Base-by-base conservation (phyloP, 176 grass and related monocot genomes). In the Rhynchospora pubera region DNA sequence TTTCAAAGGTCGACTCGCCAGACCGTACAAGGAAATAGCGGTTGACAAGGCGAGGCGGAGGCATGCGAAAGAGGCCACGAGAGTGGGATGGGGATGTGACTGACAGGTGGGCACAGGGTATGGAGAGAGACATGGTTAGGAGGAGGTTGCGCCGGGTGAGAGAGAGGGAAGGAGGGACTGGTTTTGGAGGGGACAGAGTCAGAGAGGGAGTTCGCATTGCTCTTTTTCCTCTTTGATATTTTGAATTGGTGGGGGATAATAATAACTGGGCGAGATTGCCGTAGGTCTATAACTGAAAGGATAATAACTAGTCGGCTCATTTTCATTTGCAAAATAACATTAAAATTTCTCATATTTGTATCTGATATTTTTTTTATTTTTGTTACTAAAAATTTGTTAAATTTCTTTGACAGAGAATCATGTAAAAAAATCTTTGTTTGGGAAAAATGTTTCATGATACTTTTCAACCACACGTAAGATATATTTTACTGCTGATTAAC, bases 21-120 rank as follows among this genome's bases (percentile, higher is more conserved):
- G 94, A 86, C 59, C 94, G 92, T 62, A 97, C 92, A 53, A 97
- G 90, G 87, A 89, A 97, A 83, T 97, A 97, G 65, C 92, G 94
- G 83, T 94, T 94, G 61, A 62, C 88, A 44, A 97, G 85, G 61
- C 87, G 83, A 46, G 82, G 84, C 56, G 94, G 90, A 15, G 94
- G 94, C 92, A 97, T 97, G 83, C 87, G 88, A 85, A 97, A 94
- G 80, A 97, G 92, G 72, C 94, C 94, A 43, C 94, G 90, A 21
- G 92, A 90, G 71, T 78, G 51, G 23, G 90, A 72, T 22, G 86
- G 16, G 34, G 87, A 83, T 4, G 83, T 61, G 19, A 58, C 51
- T 57, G 76, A 55, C 32, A 82, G 72, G 26, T 79, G 39, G 30
- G 77, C 63, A 7, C 61, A 65, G 7, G 88, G 85, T 50, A 85